Conservation (phyloP, 1,284 basidiomycete genomes). For the Ustilago tritici region DNA sequence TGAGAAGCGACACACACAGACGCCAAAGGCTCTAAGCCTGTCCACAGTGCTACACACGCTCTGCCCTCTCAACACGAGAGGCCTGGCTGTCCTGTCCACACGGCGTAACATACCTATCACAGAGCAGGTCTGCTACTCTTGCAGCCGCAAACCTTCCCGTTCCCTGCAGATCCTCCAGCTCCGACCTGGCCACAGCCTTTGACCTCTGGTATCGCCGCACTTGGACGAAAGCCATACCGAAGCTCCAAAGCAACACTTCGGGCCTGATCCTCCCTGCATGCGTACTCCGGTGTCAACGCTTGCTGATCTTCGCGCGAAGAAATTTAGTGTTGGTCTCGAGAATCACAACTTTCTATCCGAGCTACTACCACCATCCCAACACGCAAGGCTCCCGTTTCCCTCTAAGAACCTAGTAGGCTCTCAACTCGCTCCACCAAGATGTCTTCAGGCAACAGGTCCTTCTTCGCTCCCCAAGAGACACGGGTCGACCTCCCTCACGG, state of each 20-base stretch:
- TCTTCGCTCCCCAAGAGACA: slow-evolving; percentile 51
- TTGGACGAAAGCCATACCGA: not conserved
- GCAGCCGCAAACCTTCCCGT: slow-evolving; percentile 15
- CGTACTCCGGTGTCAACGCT: not conserved
- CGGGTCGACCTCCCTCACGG: slow-evolving; percentile 45
- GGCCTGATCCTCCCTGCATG: not conserved
- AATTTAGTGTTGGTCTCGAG: slow-evolving; percentile 17
- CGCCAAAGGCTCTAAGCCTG: no score
- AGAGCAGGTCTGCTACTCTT: no score
- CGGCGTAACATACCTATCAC: no score
- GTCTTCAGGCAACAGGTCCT: slow-evolving; percentile 51
- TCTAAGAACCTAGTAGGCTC: not conserved
- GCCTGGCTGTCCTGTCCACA: no score
- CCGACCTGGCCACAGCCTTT: slow-evolving; percentile 16
- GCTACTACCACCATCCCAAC: slow-evolving; percentile 6
- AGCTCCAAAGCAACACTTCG: not conserved
- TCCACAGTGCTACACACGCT: not conserved
- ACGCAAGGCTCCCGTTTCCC: not conserved
- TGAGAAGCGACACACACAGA: not conserved
- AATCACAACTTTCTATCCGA: not conserved
- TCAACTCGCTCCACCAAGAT: slow-evolving; percentile 17
- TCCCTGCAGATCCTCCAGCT: slow-evolving; percentile 26
- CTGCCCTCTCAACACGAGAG: not conserved
- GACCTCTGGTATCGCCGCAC: not conserved
- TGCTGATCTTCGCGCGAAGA: not conserved